Base-by-base conservation (phyloP, 2,329 filamentous ascomycete genomes). In the Plectosphaerella sp. region DNA sequence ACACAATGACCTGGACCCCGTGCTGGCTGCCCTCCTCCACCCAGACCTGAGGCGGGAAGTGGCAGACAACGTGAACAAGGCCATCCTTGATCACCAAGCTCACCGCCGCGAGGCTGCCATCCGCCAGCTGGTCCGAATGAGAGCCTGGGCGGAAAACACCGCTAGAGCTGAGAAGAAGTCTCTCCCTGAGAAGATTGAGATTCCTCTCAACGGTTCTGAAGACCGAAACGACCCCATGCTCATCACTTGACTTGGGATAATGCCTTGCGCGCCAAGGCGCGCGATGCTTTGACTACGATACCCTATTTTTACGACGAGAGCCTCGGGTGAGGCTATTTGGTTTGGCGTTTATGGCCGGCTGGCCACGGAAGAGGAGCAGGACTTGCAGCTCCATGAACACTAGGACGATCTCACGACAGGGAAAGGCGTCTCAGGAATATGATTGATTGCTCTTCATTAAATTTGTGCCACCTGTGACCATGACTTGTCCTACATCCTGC, bases 1-100 rank as follows among this genome's bases (percentile, higher is more conserved):
- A 1, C 80, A 83, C n/a, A 88, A 94, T 50, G 87, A 83, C 49
- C 79, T 97, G 37, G 83, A 89, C 45, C 85, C 89, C 3, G 84
- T 89, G 47, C 76, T 97, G 33, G 84, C 87, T 37, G 83, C 83
- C 46, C 76, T 99, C 25, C 75, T 99, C 16, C 82, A 96, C 59
- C 89, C 92, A 3, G 80, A 84, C 47, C 78, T 97, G 45, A 85
- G 94, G 55, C 84, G 86, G 59, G 83, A 87, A 43, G 91, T 97
- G n/a, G 94, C 94, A 5, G 86, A 86, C 55, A 81, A 82, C 60
- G 94, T 99, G 50, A 99, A 99, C 65, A 86, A 91, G 68, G 90
- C 91, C 11, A 91, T 99, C 50, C 73, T 97, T 24, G 77, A 82
- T 52, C 84, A 80, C 48, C 87, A 92, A 64, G 86, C 87, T 20